phyloP scores from a whole-genome alignment of 2,329 filamentous ascomycete species.

The Exophiala aquamarina region DNA sequence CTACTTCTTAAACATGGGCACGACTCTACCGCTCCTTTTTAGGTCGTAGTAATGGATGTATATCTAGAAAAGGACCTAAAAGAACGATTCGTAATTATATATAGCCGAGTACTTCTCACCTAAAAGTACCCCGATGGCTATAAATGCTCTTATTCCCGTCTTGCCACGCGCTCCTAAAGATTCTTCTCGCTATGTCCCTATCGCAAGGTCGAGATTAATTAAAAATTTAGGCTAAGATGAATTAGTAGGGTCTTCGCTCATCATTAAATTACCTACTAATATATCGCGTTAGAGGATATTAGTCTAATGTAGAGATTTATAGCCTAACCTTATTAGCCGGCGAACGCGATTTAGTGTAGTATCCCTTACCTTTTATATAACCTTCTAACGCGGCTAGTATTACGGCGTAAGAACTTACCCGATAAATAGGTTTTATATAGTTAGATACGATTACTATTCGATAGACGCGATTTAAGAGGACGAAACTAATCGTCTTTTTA shows the following conservation, averaged over 20 bases:
- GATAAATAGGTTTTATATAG: background rate
- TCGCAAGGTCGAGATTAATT: slow-evolving; percentile 38
- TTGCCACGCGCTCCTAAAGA: slow-evolving; percentile 43
- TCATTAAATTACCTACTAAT: slow-evolving; percentile 48
- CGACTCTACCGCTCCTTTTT: background rate
- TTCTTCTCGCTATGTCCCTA: slow-evolving; percentile 36
- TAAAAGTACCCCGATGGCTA: slow-evolving; percentile 46
- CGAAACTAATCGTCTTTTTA: background rate
- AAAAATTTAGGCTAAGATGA: slow-evolving; percentile 43
- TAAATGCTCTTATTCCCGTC: slow-evolving; percentile 37
- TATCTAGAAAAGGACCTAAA: slow-evolving; percentile 51
- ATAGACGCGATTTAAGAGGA: background rate
- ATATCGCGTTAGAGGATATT: slow-evolving; percentile 47
- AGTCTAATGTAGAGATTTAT: slow-evolving; percentile 25
- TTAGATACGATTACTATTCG: background rate
- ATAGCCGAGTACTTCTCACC: slow-evolving; percentile 48
- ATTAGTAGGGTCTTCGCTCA: slow-evolving; percentile 45
- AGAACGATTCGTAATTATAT: slow-evolving; percentile 52
- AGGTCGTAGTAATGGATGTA: slow-evolving; percentile 41
- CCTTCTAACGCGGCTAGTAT: too few relatives aligned
- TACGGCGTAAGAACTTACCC: background rate
- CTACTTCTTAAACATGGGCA: background rate
- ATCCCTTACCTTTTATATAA: too few relatives aligned
- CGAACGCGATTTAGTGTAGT: background rate
- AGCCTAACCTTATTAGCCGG: too few relatives aligned